phyloP scores from a whole-genome alignment of 2,329 filamentous ascomycete species.

The Amauroascus verrucosus region DNA sequence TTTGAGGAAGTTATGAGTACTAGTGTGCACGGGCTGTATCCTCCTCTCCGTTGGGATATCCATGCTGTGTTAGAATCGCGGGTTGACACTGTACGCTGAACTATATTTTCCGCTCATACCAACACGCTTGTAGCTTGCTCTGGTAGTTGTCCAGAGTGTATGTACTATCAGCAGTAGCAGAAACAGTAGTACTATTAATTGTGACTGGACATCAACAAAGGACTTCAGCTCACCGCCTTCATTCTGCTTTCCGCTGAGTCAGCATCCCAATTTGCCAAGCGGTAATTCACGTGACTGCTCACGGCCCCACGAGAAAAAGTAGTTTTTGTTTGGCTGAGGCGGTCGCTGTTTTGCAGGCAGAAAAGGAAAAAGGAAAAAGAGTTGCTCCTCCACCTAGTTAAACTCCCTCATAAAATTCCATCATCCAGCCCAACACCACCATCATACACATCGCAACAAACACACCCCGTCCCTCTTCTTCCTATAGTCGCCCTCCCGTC shows the following conservation, averaged over 20 bases:
- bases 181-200: too few species aligned
- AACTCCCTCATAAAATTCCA: slow-evolving; percentile 11
- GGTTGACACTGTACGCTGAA: too few species aligned
- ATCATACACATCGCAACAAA: background rate
- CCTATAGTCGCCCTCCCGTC: too few species aligned
- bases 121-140: too few species aligned
- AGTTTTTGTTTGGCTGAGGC: slow-evolving; percentile 11
- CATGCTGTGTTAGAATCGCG: too few species aligned
- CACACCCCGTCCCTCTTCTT: background rate
- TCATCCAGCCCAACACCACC: slow-evolving; percentile 11
- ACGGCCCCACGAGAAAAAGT: slow-evolving; percentile 7
- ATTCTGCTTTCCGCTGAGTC: slow-evolving; percentile 1
- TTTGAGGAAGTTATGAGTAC: too few species aligned
- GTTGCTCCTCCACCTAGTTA: slow-evolving; percentile 5
- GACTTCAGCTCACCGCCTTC: slow-evolving; percentile 5
- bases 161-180: too few species aligned
- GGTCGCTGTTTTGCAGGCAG: background rate
- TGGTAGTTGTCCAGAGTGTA: too few species aligned
- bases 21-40: too few species aligned
- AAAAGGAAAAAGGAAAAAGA: background rate
- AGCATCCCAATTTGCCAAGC: slow-evolving; percentile 7
- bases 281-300: background rate
- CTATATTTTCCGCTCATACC: too few species aligned
- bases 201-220: too few species aligned
- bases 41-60: too few species aligned